phyloP scores from a whole-genome alignment of 768 basidiomycete species.

The Phaffia tasmanica region DNA sequence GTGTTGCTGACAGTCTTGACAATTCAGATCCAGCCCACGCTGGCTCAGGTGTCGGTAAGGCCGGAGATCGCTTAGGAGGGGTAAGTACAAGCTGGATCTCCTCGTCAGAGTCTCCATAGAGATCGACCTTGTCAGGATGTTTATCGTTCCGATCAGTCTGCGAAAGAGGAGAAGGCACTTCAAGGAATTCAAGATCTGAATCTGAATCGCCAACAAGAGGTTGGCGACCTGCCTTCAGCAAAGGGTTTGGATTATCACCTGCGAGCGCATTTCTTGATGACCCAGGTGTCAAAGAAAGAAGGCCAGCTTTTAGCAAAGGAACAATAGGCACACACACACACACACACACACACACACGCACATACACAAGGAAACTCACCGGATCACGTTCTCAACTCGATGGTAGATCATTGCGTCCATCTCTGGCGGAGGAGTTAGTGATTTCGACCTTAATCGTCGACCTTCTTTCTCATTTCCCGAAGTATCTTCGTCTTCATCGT shows the following conservation, averaged over 20 bases:
- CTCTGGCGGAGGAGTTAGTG: slow-evolving; percentile 12
- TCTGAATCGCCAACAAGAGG: too few species aligned
- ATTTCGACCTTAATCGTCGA: not conserved
- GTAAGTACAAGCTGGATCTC: not conserved
- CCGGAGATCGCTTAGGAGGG: not conserved
- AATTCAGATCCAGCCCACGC: not conserved
- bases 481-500: not conserved
- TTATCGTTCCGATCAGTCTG: too few species aligned
- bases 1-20: too few species aligned
- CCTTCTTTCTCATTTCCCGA: not conserved
- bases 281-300: not conserved
- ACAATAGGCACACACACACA: too few species aligned
- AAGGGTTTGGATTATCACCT: not conserved
- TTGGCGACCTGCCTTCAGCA: too few species aligned
- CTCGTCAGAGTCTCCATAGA: too few species aligned
- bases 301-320: not conserved
- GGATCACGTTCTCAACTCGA: not conserved
- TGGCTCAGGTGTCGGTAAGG: not conserved
- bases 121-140: too few species aligned
- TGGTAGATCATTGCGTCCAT: not conserved
- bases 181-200: too few species aligned
- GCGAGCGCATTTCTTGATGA: not conserved
- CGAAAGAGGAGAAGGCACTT: too few species aligned
- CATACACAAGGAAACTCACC: not conserved
- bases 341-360: too few species aligned